Evolutionary conservation across 805 yeast genomes (phyloP).

Genomic region (Metschnikowia anglica): DNA sequence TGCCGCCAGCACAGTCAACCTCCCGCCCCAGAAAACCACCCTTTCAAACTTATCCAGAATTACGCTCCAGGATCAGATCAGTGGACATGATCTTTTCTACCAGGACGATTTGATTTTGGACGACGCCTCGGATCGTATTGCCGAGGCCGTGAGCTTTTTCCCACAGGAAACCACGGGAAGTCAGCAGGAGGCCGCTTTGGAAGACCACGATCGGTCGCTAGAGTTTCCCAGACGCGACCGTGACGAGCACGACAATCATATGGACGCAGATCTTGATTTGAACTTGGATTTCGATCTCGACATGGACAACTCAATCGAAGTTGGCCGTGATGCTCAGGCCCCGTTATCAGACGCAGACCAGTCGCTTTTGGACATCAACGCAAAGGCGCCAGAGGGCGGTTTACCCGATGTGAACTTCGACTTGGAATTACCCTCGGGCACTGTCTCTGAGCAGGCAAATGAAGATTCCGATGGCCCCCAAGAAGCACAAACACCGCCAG

Average conservation of each 20-base stretch:
- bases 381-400: constrained; percentile 15
- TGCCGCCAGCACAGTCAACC: constrained; percentile 48
- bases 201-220: constrained; percentile 53
- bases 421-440: constrained; percentile 24
- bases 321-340: constrained; percentile 46
- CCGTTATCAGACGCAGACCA: constrained; percentile 21
- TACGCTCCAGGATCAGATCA: constrained; percentile 72
- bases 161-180: constrained; percentile 7
- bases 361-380: constrained; percentile 17
- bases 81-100: constrained; percentile 69
- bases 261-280: constrained; percentile 25
- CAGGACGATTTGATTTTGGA: constrained; percentile 55
- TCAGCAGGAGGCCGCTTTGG: constrained; percentile 32
- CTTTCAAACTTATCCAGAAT: constrained; percentile 58
- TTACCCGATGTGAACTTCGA: constrained; percentile 26
- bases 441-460: constrained; percentile 1
- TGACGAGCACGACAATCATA: constrained; percentile 24
- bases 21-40: constrained; percentile 61
- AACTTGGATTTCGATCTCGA: constrained; percentile 58
- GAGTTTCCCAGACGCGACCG: constrained; percentile 59
- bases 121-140: constrained; percentile 20
- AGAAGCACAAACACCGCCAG: constrained; percentile 30
- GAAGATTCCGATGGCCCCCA: constrained; percentile 12
- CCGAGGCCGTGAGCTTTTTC: constrained; percentile 6
- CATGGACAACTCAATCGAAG: constrained; percentile 51